Conservation (phyloP, 2,329 filamentous ascomycete species). For the Chlorencoelia australis region DNA sequence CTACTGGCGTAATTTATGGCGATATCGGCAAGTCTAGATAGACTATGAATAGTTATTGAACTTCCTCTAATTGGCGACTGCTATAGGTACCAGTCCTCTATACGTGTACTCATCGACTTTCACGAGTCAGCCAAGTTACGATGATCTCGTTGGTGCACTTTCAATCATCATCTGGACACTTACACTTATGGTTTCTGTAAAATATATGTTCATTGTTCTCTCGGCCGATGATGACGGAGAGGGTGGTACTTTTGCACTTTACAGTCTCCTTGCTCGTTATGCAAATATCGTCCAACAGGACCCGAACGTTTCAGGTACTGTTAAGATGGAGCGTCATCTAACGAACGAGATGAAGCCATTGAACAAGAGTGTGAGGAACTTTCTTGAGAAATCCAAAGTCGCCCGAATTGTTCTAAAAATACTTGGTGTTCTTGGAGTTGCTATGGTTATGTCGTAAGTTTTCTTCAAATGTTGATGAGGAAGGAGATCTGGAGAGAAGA, state of each 20-base stretch:
- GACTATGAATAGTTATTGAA: neutral
- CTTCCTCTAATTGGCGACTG: neutral
- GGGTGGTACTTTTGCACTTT: conserved; percentile 59
- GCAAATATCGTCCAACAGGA: conserved; percentile 50
- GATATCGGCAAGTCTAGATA: conserved; percentile 45
- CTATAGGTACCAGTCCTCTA: conserved; percentile 42
- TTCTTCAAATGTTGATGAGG: conserved; percentile 8
- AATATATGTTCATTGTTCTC: conserved; percentile 58
- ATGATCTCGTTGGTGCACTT: conserved; percentile 52
- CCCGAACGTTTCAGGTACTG: conserved; percentile 42
- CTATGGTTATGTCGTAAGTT: conserved; percentile 46
- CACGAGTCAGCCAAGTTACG: conserved; percentile 40
- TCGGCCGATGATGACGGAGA: conserved; percentile 61
- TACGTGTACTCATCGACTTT: conserved; percentile 66
- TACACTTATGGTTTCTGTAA: conserved; percentile 58
- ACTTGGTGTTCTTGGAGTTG: conserved; percentile 55
- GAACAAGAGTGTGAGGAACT: conserved; percentile 42
- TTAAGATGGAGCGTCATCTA: conserved; percentile 48
- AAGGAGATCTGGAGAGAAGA: neutral
- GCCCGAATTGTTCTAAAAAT: conserved; percentile 46
- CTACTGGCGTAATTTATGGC: conserved; percentile 57
- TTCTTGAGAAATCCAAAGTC: conserved; percentile 45
- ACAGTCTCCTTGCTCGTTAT: conserved; percentile 52
- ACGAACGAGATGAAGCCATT: conserved; percentile 45
- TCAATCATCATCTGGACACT: conserved; percentile 62